A percentile compares a stretch with the other conserved stretches of the same genome.
These are phyloP conservation scores for Amylocystis lapponica DNA, from an alignment of 768 basidiomycete species.

Conservation along the genomic window DNA sequence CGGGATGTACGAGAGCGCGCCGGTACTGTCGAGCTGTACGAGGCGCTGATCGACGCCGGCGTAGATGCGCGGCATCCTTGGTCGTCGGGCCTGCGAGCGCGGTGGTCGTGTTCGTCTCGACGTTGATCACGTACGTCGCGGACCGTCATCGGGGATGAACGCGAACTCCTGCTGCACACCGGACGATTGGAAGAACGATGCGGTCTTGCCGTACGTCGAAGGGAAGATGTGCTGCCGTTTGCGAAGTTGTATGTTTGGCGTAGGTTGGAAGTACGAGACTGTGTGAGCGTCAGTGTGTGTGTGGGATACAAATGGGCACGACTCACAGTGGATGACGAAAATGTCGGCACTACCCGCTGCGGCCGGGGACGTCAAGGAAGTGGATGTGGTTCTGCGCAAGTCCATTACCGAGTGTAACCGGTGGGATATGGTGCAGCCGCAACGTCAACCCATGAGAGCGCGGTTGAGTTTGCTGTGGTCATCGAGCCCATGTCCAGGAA, in stretches of 20 bases:
- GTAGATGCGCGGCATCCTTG: conserved; percentile 54
- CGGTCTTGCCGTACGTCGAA: conserved; percentile 56
- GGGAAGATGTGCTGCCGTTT: conserved; percentile 54
- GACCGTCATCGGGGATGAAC: conserved; percentile 73
- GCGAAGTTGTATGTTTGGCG: conserved; percentile 48
- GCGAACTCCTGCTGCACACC: conserved; percentile 71
- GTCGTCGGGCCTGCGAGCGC: conserved; percentile 51
- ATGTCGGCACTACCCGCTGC: conserved; percentile 68
- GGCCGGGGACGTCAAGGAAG: conserved; percentile 69
- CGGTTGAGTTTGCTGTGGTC: conserved; percentile 49
- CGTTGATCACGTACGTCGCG: conserved; percentile 68
- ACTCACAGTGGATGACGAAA: conserved; percentile 84
- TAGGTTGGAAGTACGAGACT: conserved; percentile 81
- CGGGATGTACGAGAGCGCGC: conserved; percentile 55
- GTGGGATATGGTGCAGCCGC: conserved; percentile 46
- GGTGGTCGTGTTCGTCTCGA: conserved; percentile 64
- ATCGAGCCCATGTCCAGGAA: conserved; percentile 65
- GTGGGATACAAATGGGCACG: neutral
- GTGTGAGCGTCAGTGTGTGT: neutral
- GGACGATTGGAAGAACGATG: conserved; percentile 58
- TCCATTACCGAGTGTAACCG: conserved; percentile 65
- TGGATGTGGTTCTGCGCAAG: conserved; percentile 84
- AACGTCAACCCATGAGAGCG: conserved; percentile 62
- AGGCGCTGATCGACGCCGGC: conserved; percentile 58
- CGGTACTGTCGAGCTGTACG: conserved; percentile 61